Evolutionary conservation across 768 basidiomycete species (phyloP).

Genomic region (Hygrocybe coccinea): DNA sequence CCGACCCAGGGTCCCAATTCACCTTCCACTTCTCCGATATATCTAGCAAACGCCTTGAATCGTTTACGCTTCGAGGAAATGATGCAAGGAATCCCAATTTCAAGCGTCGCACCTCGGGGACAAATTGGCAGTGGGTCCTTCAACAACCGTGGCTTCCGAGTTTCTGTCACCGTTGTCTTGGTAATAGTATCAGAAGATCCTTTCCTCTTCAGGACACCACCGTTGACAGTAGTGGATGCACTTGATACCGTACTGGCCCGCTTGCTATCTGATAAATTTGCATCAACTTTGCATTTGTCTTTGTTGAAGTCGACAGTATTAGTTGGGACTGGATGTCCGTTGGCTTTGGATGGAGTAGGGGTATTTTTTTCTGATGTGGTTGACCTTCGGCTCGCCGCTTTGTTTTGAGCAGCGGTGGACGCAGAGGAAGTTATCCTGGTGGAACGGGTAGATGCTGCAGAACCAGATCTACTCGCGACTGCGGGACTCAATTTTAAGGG

Average conservation of each 20-base stretch:
- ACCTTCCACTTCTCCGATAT: constrained; percentile 82
- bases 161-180: constrained; percentile 6
- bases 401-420: constrained; percentile 24
- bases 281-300: constrained; percentile 43
- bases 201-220: constrained; percentile 27
- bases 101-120: constrained; percentile 66
- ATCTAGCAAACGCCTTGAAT: constrained; percentile 82
- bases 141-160: background rate
- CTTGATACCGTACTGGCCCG: background rate
- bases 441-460: constrained; percentile 22
- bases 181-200: constrained; percentile 47
- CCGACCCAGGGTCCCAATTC: constrained; percentile 86
- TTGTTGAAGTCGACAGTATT: background rate
- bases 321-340: background rate
- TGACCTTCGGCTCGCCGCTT: constrained; percentile 3
- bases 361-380: background rate
- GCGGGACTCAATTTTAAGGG: constrained; percentile 29
- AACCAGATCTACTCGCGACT: constrained; percentile 18
- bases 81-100: constrained; percentile 87
- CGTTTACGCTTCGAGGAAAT: constrained; percentile 77
- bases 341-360: background rate
- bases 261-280: constrained; percentile 12
- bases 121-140: constrained; percentile 15
- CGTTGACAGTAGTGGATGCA: background rate
- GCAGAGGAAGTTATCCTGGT: constrained; percentile 14